A percentile compares a stretch with the other conserved stretches of the same genome.
These are phyloP conservation scores for Inga laurina DNA, from an alignment of 306 rosid species.

Conservation along the genomic window DNA sequence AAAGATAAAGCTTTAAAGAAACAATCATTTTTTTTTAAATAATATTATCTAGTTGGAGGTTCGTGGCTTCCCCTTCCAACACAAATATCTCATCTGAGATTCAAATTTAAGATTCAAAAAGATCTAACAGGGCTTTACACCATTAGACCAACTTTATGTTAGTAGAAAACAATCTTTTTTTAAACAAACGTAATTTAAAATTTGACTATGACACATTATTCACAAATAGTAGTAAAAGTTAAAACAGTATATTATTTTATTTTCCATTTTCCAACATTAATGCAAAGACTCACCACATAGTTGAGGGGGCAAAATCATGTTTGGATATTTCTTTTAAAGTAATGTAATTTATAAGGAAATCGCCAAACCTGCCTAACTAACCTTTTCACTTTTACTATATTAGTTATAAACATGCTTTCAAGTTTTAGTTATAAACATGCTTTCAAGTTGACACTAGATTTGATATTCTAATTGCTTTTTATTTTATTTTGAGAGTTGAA, in stretches of 20 bases:
- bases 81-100: rapidly evolving
- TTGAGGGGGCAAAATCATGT: neutral
- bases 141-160: too few relatives aligned
- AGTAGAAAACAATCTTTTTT: too few relatives aligned
- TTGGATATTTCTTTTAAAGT: neutral
- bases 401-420: neutral
- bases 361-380: neutral
- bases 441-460: neutral
- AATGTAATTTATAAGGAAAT: neutral
- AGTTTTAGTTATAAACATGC: neutral
- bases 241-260: too few relatives aligned
- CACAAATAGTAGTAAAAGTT: neutral
- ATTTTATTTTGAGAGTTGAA: neutral
- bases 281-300: neutral
- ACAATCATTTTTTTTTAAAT: too few relatives aligned
- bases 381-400: neutral
- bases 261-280: neutral
- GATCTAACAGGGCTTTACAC: too few relatives aligned
- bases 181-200: too few relatives aligned
- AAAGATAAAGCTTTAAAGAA: too few relatives aligned
- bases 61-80: too few relatives aligned
- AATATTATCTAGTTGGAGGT: too few relatives aligned
- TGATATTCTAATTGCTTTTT: neutral
- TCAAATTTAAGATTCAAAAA: rapidly evolving
- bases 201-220: neutral